These are phyloP conservation scores for Lasiodiplodia hormozganensis DNA, from an alignment of 2,329 filamentous ascomycete genomes.

Conservation along the genomic window DNA sequence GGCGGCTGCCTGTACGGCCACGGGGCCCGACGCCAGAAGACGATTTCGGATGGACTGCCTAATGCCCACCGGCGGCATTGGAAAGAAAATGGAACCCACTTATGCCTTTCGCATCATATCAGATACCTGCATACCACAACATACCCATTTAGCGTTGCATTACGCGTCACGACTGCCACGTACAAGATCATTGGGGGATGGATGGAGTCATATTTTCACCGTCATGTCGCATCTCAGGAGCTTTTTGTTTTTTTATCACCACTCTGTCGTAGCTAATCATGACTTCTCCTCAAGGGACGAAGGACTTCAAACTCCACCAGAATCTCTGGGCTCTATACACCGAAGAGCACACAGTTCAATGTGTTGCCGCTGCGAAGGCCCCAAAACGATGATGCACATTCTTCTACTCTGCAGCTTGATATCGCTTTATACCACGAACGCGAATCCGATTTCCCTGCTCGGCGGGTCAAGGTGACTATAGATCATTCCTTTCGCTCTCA, in stretches of 20 bases:
- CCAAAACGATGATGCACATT: background rate
- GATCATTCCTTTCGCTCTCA: background rate
- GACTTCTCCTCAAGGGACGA: conserved; percentile 6
- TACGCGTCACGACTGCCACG: background rate
- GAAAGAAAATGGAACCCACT: background rate
- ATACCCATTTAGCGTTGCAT: conserved; percentile 7
- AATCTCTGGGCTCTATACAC: conserved; percentile 19
- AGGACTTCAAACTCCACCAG: conserved; percentile 4
- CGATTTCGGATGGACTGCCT: background rate
- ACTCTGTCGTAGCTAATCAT: background rate
- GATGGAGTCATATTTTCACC: background rate
- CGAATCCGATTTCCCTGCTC: background rate
- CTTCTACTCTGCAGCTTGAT: background rate
- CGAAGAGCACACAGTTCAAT: conserved; percentile 11
- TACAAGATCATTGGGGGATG: background rate
- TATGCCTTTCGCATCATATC: background rate
- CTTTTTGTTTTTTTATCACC: background rate
- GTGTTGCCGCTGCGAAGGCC: conserved; percentile 5
- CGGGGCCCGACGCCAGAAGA: background rate
- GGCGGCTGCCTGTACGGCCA: background rate
- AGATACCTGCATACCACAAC: conserved; percentile 4
- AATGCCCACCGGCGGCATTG: background rate
- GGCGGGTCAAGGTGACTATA: background rate
- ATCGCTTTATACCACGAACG: background rate
- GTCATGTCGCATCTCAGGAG: background rate